Evolutionary conservation across 371 early-diverging fungal genomes (phyloP).

Genomic region (Smittium mucronatum): DNA sequence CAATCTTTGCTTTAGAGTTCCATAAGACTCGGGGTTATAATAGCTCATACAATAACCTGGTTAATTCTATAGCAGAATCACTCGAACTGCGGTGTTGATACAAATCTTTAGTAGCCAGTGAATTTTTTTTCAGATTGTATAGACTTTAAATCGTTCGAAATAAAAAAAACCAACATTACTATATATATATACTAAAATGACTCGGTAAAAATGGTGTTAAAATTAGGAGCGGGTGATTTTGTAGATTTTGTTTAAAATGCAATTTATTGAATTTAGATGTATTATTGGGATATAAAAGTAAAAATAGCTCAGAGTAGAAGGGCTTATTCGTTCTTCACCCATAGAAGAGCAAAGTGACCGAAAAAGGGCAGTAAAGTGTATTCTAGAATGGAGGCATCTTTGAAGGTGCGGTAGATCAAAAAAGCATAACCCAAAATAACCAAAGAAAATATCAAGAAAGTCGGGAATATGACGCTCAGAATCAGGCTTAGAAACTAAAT

Average conservation of each 20-base stretch:
- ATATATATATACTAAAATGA: no score
- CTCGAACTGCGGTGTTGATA: neutral
- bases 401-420: constrained; percentile 21
- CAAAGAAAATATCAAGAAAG: neutral
- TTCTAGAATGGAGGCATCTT: constrained; percentile 29
- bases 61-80: neutral
- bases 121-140: no score
- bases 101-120: no score
- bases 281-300: no score
- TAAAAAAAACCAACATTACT: no score
- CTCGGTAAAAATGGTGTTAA: no score
- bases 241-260: no score
- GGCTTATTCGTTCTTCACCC: constrained; percentile 32
- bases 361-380: constrained; percentile 28
- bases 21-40: neutral
- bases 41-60: neutral
- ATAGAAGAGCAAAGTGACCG: constrained; percentile 22
- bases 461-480: neutral
- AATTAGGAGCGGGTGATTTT: no score
- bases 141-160: no score
- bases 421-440: constrained; percentile 10
- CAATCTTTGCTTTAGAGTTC: neutral
- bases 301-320: no score
- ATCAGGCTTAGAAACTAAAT: neutral
- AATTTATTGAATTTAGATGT: no score